Conservation (phyloP, 305 asterid species). For the Solanum hybrid region DNA sequence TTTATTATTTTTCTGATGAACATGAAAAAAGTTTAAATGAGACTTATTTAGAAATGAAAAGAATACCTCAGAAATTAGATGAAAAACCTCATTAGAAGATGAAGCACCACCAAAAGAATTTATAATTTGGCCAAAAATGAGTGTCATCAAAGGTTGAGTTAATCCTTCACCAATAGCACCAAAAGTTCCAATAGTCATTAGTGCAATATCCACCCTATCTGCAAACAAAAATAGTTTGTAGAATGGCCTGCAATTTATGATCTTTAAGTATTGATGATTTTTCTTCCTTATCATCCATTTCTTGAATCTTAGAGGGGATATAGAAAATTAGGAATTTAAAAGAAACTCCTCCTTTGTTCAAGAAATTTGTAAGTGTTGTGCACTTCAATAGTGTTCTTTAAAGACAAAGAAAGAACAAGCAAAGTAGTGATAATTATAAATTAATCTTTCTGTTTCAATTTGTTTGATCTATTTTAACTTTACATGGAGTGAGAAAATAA, state of each 20-base stretch:
- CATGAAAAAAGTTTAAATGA: neutral
- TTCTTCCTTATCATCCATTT: neutral
- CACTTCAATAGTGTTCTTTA: neutral
- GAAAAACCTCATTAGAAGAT: slow-evolving; percentile 23
- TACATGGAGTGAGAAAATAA: neutral
- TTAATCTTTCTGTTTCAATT: neutral
- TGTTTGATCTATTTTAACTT: too few relatives aligned
- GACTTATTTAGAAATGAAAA: too few relatives aligned
- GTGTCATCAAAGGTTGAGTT: slow-evolving; percentile 57
- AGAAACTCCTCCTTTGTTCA: neutral
- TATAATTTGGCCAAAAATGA: slow-evolving; percentile 43
- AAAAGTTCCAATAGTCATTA: slow-evolving; percentile 36
- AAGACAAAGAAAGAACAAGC: neutral
- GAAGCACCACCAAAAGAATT: slow-evolving; percentile 35
- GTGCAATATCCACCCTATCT: slow-evolving; percentile 26
- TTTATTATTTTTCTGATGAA: too few relatives aligned
- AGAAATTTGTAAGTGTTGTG: neutral
- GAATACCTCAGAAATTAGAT: slow-evolving; percentile 35
- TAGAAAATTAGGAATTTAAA: neutral
- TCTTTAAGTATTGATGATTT: neutral
- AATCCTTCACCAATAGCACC: slow-evolving; percentile 39
- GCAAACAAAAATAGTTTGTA: slow-evolving; percentile 43
- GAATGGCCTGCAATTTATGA: slow-evolving; percentile 29
- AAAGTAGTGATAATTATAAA: neutral
- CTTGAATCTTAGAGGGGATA: neutral